Evolutionary conservation across 768 basidiomycete genomes (phyloP).

Genomic region (Auriscalpium vulgare): DNA sequence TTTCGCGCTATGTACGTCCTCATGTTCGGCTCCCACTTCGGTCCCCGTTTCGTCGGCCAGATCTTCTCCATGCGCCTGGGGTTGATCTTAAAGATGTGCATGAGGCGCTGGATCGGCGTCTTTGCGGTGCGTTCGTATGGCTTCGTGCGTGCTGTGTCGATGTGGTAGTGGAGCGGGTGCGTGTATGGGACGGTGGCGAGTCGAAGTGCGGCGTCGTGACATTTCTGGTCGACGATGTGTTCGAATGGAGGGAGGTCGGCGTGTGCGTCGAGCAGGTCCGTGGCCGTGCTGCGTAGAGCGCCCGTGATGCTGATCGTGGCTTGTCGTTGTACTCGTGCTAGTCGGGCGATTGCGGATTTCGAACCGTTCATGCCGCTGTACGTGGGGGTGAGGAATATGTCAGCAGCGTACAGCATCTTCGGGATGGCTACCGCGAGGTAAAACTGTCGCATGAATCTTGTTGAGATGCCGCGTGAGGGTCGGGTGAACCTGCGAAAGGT

Average conservation of each 20-base stretch:
- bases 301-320: slow-evolving; percentile 17
- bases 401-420: slow-evolving; percentile 17
- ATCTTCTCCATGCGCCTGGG: slow-evolving; percentile 11
- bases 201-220: slow-evolving; percentile 3
- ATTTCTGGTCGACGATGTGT: background rate
- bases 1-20: background rate
- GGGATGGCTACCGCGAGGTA: slow-evolving; percentile 16
- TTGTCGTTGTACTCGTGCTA: slow-evolving; percentile 13
- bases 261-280: slow-evolving; percentile 10
- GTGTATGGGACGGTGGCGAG: slow-evolving; percentile 12
- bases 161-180: slow-evolving; percentile 4
- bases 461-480: slow-evolving; percentile 2
- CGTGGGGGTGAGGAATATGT: slow-evolving; percentile 8
- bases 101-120: slow-evolving; percentile 10
- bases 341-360: background rate
- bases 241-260: slow-evolving; percentile 8
- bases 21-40: background rate
- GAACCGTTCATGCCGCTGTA: background rate
- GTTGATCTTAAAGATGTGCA: background rate
- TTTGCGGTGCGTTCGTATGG: background rate
- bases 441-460: background rate
- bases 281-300: slow-evolving; percentile 9
- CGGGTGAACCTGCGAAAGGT: slow-evolving; percentile 1
- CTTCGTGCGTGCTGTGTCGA: background rate
- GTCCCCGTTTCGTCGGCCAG: background rate